Evolutionary conservation across 441 rosid species (phyloP).

Genomic region (Manihot esculenta): DNA sequence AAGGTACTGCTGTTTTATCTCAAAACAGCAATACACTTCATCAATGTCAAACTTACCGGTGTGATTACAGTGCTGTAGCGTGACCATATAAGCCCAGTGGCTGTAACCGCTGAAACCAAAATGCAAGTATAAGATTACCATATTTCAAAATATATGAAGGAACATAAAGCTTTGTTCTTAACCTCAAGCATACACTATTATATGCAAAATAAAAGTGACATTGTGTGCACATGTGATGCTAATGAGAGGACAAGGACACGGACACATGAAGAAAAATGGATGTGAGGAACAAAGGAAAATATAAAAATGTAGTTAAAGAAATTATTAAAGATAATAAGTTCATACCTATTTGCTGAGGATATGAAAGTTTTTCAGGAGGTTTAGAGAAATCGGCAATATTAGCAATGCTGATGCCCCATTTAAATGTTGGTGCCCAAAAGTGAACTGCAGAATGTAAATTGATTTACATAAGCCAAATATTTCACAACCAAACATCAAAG

Average conservation of each 20-base stretch:
- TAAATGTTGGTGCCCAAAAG: conserved; percentile 96
- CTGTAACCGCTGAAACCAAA: conserved; percentile 68
- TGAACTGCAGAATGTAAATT: conserved; percentile 51
- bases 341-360: conserved; percentile 88
- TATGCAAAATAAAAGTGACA: not conserved
- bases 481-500: not conserved
- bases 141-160: not conserved
- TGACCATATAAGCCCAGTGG: conserved; percentile 89
- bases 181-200: too few relatives aligned
- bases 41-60: conserved; percentile 59
- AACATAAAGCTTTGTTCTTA: not conserved
- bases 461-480: not conserved
- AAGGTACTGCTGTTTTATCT: not conserved
- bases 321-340: conserved; percentile 3
- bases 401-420: conserved; percentile 96
- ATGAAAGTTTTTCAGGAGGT: conserved; percentile 84
- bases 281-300: not conserved
- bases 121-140: conserved; percentile 8
- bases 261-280: not conserved
- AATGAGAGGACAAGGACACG: not conserved
- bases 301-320: not conserved
- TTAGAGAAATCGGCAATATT: conserved; percentile 82
- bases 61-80: conserved; percentile 94
- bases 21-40: not conserved
- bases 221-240: not conserved